Base-by-base conservation (phyloP, 495 filamentous ascomycete genomes). In the Daldinia grandis region DNA sequence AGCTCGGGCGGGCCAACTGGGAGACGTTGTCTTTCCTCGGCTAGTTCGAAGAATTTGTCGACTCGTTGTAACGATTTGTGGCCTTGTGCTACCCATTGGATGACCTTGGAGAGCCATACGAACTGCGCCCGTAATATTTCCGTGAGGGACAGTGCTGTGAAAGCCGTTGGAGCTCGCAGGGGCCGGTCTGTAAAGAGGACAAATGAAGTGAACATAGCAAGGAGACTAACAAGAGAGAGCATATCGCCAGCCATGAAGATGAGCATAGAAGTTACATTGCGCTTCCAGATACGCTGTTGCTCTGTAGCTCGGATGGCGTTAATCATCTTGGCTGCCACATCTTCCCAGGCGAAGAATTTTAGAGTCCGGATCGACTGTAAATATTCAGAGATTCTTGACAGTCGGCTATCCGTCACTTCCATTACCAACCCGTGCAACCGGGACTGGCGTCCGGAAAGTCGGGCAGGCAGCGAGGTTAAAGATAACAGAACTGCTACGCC, bases 281-380 rank as follows among this genome's bases (percentile, higher is more conserved):
- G 55, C n/a, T 40, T 27, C 55, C 55, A 58, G 5, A 30, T 58
- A 15, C 24, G 55, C 5, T 58, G 24, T 58, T 58, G 24, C 9
- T 58, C 55, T 21, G 12, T 27, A 10, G 33, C 55, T 1, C 55
- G 55, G 3, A 30, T 30, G 5, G 33, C 14, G 19, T 58, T 58
- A 4, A 58, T 58, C 19, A 30, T 40, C 35, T 42, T 58, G 4
- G 55, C 31, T 30, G 27, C 27, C 35, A 58, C 27, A 27, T 58
- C 55, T 58, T 58, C 55, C 55, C 55, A 58, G 3, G 24, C 55
- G 33, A 58, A 25, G 6, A 30, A 58, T 21, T 58, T 58, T 4
- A 58, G 8, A n/a, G 55, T 58, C 5, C 55, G 55, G 9, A 58
- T 58, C 10, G 55, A 58, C 19, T 27, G 27, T 9, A 58, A 19